Evolutionary conservation across 1,284 basidiomycete genomes (phyloP), one percentile per base, ranked within the genome.

Genomic region (Omphalotus olearius): DNA sequence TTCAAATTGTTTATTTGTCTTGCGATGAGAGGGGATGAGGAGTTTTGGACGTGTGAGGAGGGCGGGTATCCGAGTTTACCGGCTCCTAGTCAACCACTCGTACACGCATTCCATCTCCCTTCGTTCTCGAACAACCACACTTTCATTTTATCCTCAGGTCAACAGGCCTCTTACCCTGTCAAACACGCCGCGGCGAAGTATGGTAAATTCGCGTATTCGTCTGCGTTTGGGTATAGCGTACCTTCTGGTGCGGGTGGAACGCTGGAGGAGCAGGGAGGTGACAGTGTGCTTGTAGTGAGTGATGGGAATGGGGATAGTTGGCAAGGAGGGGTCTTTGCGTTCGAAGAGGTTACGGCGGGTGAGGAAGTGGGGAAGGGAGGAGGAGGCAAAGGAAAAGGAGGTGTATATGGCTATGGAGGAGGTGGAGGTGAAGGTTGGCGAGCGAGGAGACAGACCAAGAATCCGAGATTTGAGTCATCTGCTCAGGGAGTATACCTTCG

Each of bases 111-210:
- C 14, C 87, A 90, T 65, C 85, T 91, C 64, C 76, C 82, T 51
- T 75, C 78, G 11, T 79, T 78, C 62, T 56, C 78, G 18, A 77
- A 79, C 20, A 80, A 79, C 1, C 87, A 90, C 66, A 80, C 82
- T 1, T 88, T 80, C 71, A 68, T 89, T 30, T 77, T 89, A 33
- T 87, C 84, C 4, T 88, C 84, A 2, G 87, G 88, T 6, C 87
- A 91, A 67, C 83, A 83, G 57, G 87, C 86, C 59, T 86, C 85
- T 48, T 90, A 90, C 65, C 79, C 83, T 9, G 82, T 91, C 62
- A 85, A 87, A 61, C 85, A 88, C 62, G 82, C 83, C 57, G 80
- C 83, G 3, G 85, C 85, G 25, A 91, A 90, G 64, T 90, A 90
- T 66, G 83, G 84, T 53, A 89, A 89, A 64, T 76, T 88, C 54